Percentiles rank a stretch among this genome's conserved stretches.
These are phyloP conservation scores for Boletus bicolor DNA, from an alignment of 768 basidiomycete species.

Conservation along the genomic window DNA sequence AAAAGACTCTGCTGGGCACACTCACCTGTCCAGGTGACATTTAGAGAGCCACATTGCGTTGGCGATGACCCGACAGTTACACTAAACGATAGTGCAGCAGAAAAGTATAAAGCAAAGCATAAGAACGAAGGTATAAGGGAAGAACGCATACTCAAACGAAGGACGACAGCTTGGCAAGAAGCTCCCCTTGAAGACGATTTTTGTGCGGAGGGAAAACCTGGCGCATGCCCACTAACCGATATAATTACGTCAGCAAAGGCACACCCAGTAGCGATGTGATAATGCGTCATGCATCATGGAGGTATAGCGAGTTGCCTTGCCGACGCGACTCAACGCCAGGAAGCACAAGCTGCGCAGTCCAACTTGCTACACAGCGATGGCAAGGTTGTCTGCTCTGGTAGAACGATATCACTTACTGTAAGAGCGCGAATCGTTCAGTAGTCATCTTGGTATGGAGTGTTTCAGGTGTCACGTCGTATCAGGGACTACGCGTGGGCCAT, in stretches of 20 bases:
- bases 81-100: slow-evolving; percentile 34
- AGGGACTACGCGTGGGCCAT: too few relatives aligned
- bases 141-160: slow-evolving; percentile 27
- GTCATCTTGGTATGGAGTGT: too few relatives aligned
- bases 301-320: background rate
- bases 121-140: slow-evolving; percentile 24
- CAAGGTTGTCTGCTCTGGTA: background rate
- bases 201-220: background rate
- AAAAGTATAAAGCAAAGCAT: slow-evolving; percentile 22
- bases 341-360: background rate
- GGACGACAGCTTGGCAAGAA: slow-evolving; percentile 11
- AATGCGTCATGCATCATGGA: background rate
- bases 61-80: slow-evolving; percentile 49
- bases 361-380: background rate
- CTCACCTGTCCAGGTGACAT: slow-evolving; percentile 62
- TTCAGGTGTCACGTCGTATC: too few relatives aligned
- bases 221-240: background rate
- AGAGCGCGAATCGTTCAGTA: too few relatives aligned
- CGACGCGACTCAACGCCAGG: background rate
- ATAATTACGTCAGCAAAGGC: slow-evolving; percentile 20
- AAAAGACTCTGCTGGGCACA: background rate
- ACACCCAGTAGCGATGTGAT: background rate
- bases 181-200: slow-evolving; percentile 9
- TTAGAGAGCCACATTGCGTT: slow-evolving; percentile 60
- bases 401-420: too few relatives aligned